These are phyloP conservation scores for Phanerochaete carnosa DNA, from an alignment of 768 basidiomycete species.

Conservation along the genomic window DNA sequence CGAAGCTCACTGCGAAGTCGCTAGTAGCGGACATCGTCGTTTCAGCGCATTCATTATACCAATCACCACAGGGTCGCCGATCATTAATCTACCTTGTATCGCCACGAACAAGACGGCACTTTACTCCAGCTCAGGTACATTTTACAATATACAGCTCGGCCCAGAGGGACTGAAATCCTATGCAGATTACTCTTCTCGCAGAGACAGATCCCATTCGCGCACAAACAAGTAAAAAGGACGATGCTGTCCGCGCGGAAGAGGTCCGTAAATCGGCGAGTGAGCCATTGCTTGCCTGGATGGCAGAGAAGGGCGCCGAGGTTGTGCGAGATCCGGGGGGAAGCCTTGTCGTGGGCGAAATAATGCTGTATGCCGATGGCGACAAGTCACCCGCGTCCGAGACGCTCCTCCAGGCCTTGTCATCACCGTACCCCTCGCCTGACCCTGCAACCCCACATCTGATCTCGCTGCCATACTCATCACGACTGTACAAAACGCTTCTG, in stretches of 20 bases:
- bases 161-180: background rate
- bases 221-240: slow-evolving; percentile 83
- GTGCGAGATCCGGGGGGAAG: slow-evolving; percentile 78
- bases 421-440: slow-evolving; percentile 55
- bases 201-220: slow-evolving; percentile 69
- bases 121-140: slow-evolving; percentile 60
- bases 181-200: slow-evolving; percentile 60
- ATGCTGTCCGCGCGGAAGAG: slow-evolving; percentile 60
- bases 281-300: slow-evolving; percentile 68
- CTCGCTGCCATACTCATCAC: slow-evolving; percentile 77
- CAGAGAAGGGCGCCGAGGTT: slow-evolving; percentile 55
- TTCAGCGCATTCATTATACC: slow-evolving; percentile 53
- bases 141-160: background rate
- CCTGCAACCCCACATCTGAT: slow-evolving; percentile 57
- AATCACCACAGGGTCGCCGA: slow-evolving; percentile 72
- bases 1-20: slow-evolving; percentile 82
- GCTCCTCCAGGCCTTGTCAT: slow-evolving; percentile 54
- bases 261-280: slow-evolving; percentile 71
- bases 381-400: slow-evolving; percentile 60
- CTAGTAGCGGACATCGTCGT: slow-evolving; percentile 68
- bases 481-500: slow-evolving; percentile 84
- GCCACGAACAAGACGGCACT: slow-evolving; percentile 82
- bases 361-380: slow-evolving; percentile 85
- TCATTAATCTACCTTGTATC: slow-evolving; percentile 79
- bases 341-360: slow-evolving; percentile 73